Percentiles rank a stretch among this genome's conserved stretches.
phyloP scores from a whole-genome alignment of 257 asterid species.

The Solanum habrochaites region DNA sequence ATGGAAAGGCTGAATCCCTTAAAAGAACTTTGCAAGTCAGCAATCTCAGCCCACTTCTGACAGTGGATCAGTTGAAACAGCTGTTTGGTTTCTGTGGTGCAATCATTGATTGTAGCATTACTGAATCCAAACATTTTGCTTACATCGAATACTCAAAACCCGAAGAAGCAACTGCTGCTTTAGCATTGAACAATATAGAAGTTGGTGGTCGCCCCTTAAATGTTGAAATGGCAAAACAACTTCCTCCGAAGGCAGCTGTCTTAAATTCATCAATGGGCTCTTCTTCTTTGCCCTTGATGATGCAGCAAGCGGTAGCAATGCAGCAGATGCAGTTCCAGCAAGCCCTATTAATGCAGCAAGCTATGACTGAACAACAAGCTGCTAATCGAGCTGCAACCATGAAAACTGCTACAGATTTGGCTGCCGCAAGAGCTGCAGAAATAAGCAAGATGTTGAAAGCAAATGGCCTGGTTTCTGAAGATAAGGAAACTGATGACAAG shows the following conservation, averaged over 20 bases:
- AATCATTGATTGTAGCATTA: conserved; percentile 67
- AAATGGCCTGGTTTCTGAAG: conserved; percentile 57
- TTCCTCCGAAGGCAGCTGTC: conserved; percentile 65
- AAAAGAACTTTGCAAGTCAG: conserved; percentile 83
- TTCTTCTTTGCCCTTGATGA: conserved; percentile 65
- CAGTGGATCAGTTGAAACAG: conserved; percentile 92
- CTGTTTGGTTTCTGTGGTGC: conserved; percentile 83
- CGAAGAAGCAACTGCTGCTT: conserved; percentile 85
- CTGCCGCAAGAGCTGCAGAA: conserved; percentile 98
- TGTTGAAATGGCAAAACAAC: conserved; percentile 97
- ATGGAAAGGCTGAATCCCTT: conserved; percentile 51
- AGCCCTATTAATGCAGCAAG: conserved; percentile 88
- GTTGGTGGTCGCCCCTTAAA: conserved; percentile 93
- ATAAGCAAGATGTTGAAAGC: conserved; percentile 81
- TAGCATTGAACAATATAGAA: conserved; percentile 89
- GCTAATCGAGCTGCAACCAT: conserved; percentile 92
- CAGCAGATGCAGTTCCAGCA: conserved; percentile 99
- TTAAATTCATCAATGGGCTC: conserved; percentile 34
- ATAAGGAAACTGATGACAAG: conserved; percentile 39
- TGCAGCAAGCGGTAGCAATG: conserved; percentile 98
- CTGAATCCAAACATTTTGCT: conserved; percentile 93
- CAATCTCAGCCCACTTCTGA: conserved; percentile 84
- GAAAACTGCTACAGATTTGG: conserved; percentile 95
- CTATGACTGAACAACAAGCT: conserved; percentile 83
- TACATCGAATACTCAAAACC: conserved; percentile 83